Percentiles rank a stretch among this genome's conserved stretches.
phyloP scores from a whole-genome alignment of 1,139 yeast genomes.

The Scheffersomyces insectosa region DNA sequence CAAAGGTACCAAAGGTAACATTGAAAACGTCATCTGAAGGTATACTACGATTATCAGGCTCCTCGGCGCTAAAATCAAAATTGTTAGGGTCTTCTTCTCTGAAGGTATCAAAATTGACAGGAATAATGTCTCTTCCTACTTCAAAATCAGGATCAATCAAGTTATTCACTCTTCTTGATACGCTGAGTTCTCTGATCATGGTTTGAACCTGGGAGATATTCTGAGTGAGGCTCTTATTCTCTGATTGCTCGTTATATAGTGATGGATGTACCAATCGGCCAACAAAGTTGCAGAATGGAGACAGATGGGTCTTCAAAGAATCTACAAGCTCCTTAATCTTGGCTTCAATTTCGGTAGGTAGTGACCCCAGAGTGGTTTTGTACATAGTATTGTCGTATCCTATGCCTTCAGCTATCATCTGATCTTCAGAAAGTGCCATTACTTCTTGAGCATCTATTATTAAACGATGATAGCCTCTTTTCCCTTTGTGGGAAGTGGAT shows the following conservation, averaged over 20 bases:
- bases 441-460: no score
- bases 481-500: no score
- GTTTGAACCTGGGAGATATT: slow-evolving; percentile 1
- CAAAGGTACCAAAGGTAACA: slow-evolving; percentile 11
- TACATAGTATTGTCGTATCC: no score
- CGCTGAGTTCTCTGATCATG: not conserved
- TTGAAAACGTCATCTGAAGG: slow-evolving; percentile 10
- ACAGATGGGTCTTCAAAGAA: not conserved
- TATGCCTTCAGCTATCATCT: no score
- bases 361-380: no score
- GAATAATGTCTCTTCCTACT: slow-evolving; percentile 5
- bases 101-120: not conserved
- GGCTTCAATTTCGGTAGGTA: no score
- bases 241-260: not conserved
- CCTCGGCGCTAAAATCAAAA: not conserved
- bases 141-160: slow-evolving; percentile 9
- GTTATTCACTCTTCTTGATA: slow-evolving; percentile 4
- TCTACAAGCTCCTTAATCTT: not conserved
- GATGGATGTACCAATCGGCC: not conserved
- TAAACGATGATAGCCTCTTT: no score
- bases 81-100: not conserved
- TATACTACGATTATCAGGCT: not conserved
- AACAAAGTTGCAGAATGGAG: not conserved
- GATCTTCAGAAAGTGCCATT: no score
- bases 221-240: not conserved